A percentile compares a stretch with the other conserved stretches of the same genome.
These are phyloP conservation scores for Starmerella vaccinii DNA, from an alignment of 805 yeast genomes.

Conservation along the genomic window DNA sequence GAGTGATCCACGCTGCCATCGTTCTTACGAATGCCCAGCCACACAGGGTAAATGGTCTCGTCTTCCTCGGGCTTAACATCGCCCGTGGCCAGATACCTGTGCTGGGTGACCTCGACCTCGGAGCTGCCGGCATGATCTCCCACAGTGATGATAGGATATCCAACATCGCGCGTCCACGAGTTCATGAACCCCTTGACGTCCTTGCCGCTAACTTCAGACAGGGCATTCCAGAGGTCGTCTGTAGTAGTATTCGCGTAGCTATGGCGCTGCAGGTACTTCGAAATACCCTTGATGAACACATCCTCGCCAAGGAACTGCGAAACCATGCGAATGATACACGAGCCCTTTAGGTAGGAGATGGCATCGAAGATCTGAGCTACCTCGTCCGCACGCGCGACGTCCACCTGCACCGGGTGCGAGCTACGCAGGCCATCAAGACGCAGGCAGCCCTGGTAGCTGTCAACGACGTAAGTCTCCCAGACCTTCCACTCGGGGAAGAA, in stretches of 20 bases:
- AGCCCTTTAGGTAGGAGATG: conserved; percentile 73
- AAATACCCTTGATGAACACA: conserved; percentile 60
- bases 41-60: conserved; percentile 44
- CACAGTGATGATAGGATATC: conserved; percentile 60
- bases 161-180: conserved; percentile 63
- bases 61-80: conserved; percentile 52
- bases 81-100: conserved; percentile 54
- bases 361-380: conserved; percentile 75
- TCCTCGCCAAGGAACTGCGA: conserved; percentile 61
- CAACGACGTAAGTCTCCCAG: conserved; percentile 67
- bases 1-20: conserved; percentile 50
- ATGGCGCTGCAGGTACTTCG: conserved; percentile 53
- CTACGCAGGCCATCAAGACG: conserved; percentile 57
- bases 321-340: conserved; percentile 67
- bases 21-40: conserved; percentile 44
- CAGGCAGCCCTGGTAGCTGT: conserved; percentile 64
- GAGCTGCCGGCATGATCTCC: conserved; percentile 29
- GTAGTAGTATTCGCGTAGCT: conserved; percentile 64
- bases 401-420: conserved; percentile 77
- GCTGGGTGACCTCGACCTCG: conserved; percentile 37
- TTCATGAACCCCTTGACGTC: conserved; percentile 53
- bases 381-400: conserved; percentile 66
- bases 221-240: conserved; percentile 59
- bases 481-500: conserved; percentile 77
- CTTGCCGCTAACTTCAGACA: conserved; percentile 51